phyloP scores from a whole-genome alignment of 1,284 basidiomycete genomes.

The Abortiporus biennis region DNA sequence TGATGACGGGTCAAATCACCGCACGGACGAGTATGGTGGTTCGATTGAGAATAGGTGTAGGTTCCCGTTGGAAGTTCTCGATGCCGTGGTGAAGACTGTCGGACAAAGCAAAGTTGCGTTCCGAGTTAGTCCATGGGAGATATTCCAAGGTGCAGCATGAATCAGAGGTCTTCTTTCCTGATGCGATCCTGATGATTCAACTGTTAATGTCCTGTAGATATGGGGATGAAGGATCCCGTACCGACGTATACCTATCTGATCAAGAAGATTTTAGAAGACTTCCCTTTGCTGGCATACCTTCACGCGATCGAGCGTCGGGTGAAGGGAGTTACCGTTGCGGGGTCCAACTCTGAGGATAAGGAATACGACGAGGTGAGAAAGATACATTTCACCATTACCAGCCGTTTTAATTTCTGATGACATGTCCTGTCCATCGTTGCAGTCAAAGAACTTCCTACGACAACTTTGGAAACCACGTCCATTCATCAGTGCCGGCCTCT shows the following conservation, averaged over 20 bases:
- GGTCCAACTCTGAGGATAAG: too few relatives aligned
- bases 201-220: conserved; percentile 20
- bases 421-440: too few relatives aligned
- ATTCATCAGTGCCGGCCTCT: conserved; percentile 33
- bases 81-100: conserved; percentile 32
- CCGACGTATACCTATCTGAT: conserved; percentile 28
- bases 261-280: conserved; percentile 17
- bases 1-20: conserved; percentile 35
- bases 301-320: conserved; percentile 35
- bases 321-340: conserved; percentile 7
- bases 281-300: conserved; percentile 42
- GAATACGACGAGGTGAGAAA: conserved; percentile 13
- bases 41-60: conserved; percentile 41
- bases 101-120: conserved; percentile 37
- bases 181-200: background rate
- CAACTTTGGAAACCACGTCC: conserved; percentile 25
- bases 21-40: conserved; percentile 54
- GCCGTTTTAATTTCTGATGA: too few relatives aligned
- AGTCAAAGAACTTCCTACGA: conserved; percentile 28
- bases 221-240: conserved; percentile 34
- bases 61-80: conserved; percentile 41
- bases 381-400: too few relatives aligned
- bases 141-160: conserved; percentile 33
- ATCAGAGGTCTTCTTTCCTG: conserved; percentile 11
- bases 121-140: conserved; percentile 46